A percentile compares a stretch with the other conserved stretches of the same genome.
Conservation (phyloP, 177 flowering plant genomes). For the Telopea speciosissima region DNA sequence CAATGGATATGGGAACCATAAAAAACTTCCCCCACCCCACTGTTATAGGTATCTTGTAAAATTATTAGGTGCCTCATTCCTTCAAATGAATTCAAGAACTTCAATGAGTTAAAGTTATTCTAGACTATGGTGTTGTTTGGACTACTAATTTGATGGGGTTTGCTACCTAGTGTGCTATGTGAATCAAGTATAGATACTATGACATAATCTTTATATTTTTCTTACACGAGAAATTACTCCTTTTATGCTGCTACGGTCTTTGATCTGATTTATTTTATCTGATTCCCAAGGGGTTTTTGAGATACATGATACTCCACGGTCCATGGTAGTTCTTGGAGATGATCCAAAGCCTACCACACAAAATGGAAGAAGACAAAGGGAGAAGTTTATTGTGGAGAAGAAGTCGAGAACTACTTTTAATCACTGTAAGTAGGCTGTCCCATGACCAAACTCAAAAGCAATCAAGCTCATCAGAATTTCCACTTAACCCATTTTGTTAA, state of each 20-base stretch:
- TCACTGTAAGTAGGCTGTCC: constrained; percentile 51
- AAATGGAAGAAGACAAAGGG: constrained; percentile 12
- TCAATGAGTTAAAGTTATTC: not conserved
- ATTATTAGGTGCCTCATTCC: not conserved
- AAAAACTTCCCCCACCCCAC: constrained; percentile 13
- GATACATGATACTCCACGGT: constrained; percentile 21
- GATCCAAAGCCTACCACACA: constrained; percentile 46
- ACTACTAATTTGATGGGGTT: not conserved
- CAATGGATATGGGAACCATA: not conserved
- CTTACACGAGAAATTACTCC: too few species aligned
- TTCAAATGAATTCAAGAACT: not conserved
- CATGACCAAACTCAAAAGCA: not conserved
- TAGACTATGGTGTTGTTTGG: not conserved
- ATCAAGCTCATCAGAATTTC: not conserved
- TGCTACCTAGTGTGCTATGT: not conserved
- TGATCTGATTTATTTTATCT: not conserved
- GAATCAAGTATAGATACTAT: not conserved
- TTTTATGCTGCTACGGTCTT: too few species aligned
- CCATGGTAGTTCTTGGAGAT: constrained; percentile 62
- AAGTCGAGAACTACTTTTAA: constrained; percentile 43
- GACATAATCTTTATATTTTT: not conserved
- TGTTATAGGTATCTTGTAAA: not conserved
- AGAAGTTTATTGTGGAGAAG: constrained; percentile 18
- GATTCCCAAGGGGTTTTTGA: constrained; percentile 27
- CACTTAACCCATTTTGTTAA: not conserved